Conservation (phyloP, 495 filamentous ascomycete species). For the Aspergillus affinis region DNA sequence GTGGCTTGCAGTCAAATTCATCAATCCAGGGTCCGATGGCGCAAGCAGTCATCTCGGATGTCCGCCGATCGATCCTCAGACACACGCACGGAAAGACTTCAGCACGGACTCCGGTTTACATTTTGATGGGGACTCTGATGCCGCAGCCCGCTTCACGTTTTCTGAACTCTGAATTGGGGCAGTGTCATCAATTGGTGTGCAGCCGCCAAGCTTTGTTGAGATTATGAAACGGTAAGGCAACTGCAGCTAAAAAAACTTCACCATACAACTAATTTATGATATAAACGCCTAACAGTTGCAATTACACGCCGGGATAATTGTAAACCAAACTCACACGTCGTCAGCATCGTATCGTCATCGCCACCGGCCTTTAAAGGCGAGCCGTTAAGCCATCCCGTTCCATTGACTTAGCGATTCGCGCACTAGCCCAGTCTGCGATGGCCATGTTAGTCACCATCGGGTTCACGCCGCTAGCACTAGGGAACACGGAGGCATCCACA, state of each 20-base stretch:
- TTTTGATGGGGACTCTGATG: too few relatives aligned
- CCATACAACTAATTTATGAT: background rate
- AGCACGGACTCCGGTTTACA: too few relatives aligned
- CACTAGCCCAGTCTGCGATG: conserved; percentile 57
- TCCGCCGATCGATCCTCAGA: too few relatives aligned
- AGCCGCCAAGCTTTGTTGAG: too few relatives aligned
- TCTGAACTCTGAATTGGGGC: too few relatives aligned
- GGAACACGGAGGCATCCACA: conserved; percentile 85
- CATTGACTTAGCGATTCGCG: conserved; percentile 35
- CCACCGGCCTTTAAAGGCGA: conserved; percentile 2
- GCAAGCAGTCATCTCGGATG: too few relatives aligned
- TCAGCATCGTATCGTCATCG: background rate
- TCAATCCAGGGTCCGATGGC: background rate
- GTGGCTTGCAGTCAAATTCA: background rate
- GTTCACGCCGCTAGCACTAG: conserved; percentile 86
- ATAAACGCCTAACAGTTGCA: background rate
- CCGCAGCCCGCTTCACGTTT: too few relatives aligned
- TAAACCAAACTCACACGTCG: background rate
- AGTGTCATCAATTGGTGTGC: too few relatives aligned
- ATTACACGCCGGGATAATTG: background rate
- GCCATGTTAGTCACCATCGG: conserved; percentile 94
- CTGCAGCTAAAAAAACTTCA: too few relatives aligned
- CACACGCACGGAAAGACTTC: too few relatives aligned
- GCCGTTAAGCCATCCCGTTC: conserved; percentile 14
- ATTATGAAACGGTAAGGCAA: too few relatives aligned